phyloP scores from a whole-genome alignment of 2,329 filamentous ascomycete species.

The Sarocladium kiliense region DNA sequence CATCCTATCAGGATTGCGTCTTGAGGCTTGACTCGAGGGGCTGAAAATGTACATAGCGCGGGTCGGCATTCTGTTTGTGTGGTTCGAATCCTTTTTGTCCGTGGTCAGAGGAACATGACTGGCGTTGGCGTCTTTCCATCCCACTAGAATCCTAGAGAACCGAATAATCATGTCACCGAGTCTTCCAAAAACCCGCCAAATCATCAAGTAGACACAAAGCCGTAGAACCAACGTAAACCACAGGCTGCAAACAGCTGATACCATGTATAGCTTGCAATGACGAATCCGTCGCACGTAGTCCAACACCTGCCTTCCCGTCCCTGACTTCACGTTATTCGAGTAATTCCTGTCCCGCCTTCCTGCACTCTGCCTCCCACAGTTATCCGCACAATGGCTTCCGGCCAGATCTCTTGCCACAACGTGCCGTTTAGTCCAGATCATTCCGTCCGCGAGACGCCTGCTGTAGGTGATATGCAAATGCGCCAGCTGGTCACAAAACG shows the following conservation, averaged over 20 bases:
- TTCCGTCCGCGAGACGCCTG: not conserved
- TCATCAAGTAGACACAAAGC: not conserved
- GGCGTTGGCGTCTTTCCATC: not conserved
- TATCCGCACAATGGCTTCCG: not conserved
- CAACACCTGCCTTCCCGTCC: not conserved
- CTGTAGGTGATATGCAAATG: not conserved
- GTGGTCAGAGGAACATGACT: not conserved
- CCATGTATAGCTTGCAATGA: not conserved
- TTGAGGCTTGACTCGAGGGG: not conserved
- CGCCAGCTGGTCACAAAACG: not conserved
- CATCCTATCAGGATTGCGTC: not conserved
- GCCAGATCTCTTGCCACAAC: not conserved
- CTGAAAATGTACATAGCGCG: not conserved
- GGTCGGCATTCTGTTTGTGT: not conserved
- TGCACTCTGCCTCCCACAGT: not conserved
- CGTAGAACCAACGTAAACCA: not conserved
- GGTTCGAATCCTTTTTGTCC: not conserved
- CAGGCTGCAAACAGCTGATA: not conserved
- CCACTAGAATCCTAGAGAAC: not conserved
- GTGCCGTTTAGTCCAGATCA: not conserved
- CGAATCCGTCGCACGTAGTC: not conserved
- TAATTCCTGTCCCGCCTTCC: not conserved
- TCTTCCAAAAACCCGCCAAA: no score
- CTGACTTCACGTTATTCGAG: not conserved
- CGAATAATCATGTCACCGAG: not conserved